phyloP scores from a whole-genome alignment of 2,329 filamentous ascomycete genomes.

The Aspergillus fumigatus region DNA sequence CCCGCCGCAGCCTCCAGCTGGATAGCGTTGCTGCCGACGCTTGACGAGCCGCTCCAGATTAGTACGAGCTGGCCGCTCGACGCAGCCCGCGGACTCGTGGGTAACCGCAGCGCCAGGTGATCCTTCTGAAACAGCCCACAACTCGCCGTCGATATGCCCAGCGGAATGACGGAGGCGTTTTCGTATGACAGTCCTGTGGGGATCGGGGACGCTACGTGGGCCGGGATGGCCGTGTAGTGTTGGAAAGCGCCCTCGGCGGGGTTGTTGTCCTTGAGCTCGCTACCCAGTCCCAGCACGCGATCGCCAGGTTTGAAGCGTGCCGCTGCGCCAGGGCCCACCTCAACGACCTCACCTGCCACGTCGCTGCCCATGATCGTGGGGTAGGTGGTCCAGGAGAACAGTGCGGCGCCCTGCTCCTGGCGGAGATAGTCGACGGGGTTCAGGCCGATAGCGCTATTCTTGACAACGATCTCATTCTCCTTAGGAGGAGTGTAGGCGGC shows the following conservation, averaged over 20 bases:
- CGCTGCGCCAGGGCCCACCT: constrained; percentile 25
- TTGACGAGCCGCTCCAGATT: constrained; percentile 15
- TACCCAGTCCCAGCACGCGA: constrained; percentile 35
- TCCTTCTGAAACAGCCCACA: constrained; percentile 18
- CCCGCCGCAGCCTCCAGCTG: constrained; percentile 42
- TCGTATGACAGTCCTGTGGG: constrained; percentile 13
- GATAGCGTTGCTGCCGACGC: constrained; percentile 44
- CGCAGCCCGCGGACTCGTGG: not conserved
- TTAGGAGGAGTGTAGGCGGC: constrained; percentile 37
- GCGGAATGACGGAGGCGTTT: constrained; percentile 15
- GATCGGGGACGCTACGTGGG: constrained; percentile 11
- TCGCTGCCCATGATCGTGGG: constrained; percentile 41
- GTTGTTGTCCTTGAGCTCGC: constrained; percentile 12
- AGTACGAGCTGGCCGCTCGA: constrained; percentile 2
- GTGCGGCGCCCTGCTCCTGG: constrained; percentile 24
- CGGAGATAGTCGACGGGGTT: constrained; percentile 43
- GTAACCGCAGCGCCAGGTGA: constrained; percentile 12
- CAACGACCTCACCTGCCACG: constrained; percentile 42
- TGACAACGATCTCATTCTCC: constrained; percentile 37
- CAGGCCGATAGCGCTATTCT: constrained; percentile 39
- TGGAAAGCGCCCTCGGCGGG: constrained; percentile 21
- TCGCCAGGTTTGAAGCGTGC: constrained; percentile 39
- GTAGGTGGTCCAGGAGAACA: constrained; percentile 28
- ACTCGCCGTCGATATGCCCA: constrained; percentile 19
- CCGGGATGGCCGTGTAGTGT: constrained; percentile 15